A percentile compares a stretch with the other conserved stretches of the same genome.
Evolutionary conservation across 2,329 filamentous ascomycete genomes (phyloP).

Genomic region (Fonsecaea pugnacius): DNA sequence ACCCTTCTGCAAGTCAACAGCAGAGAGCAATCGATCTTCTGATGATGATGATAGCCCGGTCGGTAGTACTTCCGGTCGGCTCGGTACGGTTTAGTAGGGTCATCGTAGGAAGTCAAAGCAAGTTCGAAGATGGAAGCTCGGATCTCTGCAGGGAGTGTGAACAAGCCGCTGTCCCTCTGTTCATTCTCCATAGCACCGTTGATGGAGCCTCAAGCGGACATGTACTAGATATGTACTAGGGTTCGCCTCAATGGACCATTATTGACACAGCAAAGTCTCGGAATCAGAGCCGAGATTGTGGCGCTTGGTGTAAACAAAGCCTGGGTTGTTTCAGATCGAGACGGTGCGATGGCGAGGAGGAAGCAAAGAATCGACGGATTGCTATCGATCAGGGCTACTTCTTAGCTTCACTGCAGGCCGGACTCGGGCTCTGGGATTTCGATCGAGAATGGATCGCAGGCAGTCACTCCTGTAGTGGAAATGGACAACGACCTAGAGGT

Average conservation of each 20-base stretch:
- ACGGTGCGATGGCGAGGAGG: not conserved
- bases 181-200: slow-evolving; percentile 6
- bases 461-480: not conserved
- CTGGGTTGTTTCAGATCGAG: slow-evolving; percentile 4
- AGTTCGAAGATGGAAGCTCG: slow-evolving; percentile 54
- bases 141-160: slow-evolving; percentile 55
- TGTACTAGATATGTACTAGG: not conserved
- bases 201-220: slow-evolving; percentile 1
- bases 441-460: not conserved
- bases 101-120: slow-evolving; percentile 40
- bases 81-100: slow-evolving; percentile 35
- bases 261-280: not conserved
- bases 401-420: not conserved
- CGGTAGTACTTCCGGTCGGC: slow-evolving; percentile 39
- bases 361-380: not conserved
- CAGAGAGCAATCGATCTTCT: slow-evolving; percentile 41
- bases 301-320: not conserved
- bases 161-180: slow-evolving; percentile 41
- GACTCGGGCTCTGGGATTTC: not conserved
- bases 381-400: not conserved
- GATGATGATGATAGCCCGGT: slow-evolving; percentile 41
- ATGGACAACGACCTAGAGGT: not conserved
- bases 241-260: not conserved
- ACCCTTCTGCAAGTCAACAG: slow-evolving; percentile 47
- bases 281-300: not conserved